Evolutionary conservation across 140 eudicot species (phyloP).

Genomic region (Oenanthe javanica): DNA sequence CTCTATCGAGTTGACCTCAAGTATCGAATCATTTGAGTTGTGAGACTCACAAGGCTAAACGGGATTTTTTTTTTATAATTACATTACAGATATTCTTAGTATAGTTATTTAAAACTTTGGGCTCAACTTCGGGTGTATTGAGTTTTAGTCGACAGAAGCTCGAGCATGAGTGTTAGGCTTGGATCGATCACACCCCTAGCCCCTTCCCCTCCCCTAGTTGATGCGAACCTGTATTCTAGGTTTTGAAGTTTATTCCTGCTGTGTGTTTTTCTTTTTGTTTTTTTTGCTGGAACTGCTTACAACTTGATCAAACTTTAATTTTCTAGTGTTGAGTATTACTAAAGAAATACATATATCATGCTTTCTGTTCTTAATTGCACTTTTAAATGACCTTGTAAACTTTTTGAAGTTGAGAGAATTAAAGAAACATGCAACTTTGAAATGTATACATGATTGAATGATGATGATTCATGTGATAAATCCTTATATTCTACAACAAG

Average conservation of each 20-base stretch:
- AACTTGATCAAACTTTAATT: neutral
- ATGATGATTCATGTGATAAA: constrained; percentile 9
- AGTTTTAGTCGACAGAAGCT: neutral
- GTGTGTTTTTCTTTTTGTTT: neutral
- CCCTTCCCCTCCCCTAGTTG: neutral
- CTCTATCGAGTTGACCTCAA: neutral
- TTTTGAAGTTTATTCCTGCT: neutral
- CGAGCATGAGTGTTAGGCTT: neutral
- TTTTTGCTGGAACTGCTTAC: neutral
- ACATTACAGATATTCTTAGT: neutral
- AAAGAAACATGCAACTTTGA: neutral
- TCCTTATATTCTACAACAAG: constrained; percentile 4
- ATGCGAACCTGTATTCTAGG: neutral
- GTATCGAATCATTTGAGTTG: neutral
- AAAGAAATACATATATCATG: neutral
- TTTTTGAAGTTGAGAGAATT: neutral
- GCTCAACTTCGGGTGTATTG: neutral
- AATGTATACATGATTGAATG: neutral
- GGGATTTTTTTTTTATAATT: too few relatives aligned
- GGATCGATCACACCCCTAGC: neutral
- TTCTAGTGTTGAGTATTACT: neutral
- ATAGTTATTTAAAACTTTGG: neutral
- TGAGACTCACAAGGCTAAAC: neutral
- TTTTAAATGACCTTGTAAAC: neutral
- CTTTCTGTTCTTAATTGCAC: neutral